A percentile compares a stretch with the other conserved stretches of the same genome.
Evolutionary conservation across 1,139 yeast genomes (phyloP).

Genomic region (Taphrina communis): DNA sequence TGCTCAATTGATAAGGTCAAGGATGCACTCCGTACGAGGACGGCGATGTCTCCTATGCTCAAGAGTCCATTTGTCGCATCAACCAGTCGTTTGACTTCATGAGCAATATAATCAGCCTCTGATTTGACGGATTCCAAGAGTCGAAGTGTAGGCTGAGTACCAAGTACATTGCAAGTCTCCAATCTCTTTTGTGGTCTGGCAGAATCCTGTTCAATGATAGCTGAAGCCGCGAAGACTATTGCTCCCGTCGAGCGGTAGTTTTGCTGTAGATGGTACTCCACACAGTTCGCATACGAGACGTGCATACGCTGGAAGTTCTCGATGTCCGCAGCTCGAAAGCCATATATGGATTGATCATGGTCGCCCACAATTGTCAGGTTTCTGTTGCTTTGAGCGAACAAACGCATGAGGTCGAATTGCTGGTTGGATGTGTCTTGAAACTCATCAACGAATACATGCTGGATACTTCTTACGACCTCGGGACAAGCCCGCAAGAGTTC

Average conservation of each 20-base stretch:
- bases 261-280: slow-evolving; percentile 60
- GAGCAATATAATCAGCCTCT: slow-evolving; percentile 67
- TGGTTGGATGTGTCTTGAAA: slow-evolving; percentile 88
- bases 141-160: slow-evolving; percentile 56
- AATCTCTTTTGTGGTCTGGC: slow-evolving; percentile 44
- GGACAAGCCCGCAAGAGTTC: slow-evolving; percentile 58
- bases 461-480: slow-evolving; percentile 59
- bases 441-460: slow-evolving; percentile 87
- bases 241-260: slow-evolving; percentile 81
- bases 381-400: slow-evolving; percentile 58
- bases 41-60: slow-evolving; percentile 65
- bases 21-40: slow-evolving; percentile 68
- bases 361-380: slow-evolving; percentile 91
- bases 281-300: slow-evolving; percentile 54
- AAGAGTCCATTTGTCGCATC: slow-evolving; percentile 49
- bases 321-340: slow-evolving; percentile 79
- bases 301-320: slow-evolving; percentile 69
- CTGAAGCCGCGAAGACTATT: slow-evolving; percentile 69
- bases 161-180: slow-evolving; percentile 52
- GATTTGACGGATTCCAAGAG: slow-evolving; percentile 54
- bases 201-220: slow-evolving; percentile 67
- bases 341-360: slow-evolving; percentile 93
- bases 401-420: slow-evolving; percentile 71
- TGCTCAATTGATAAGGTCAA: slow-evolving; percentile 67
- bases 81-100: slow-evolving; percentile 57